phyloP scores from a whole-genome alignment of 345 rosid species.

The Excoecaria cochinchinensis region DNA sequence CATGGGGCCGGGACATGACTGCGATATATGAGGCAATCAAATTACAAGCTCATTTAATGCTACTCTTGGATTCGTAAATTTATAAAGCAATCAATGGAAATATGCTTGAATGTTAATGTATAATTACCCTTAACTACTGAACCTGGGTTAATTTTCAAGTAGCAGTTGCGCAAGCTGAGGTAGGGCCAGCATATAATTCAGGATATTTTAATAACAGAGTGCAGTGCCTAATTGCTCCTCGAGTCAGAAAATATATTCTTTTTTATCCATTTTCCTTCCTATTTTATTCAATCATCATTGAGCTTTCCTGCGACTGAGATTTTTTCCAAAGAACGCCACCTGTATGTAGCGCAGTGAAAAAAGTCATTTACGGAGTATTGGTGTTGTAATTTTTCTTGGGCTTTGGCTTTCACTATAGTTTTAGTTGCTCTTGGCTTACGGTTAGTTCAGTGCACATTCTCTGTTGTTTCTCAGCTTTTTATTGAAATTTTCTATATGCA shows the following conservation, averaged over 20 bases:
- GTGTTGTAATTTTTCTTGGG: neutral
- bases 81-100: neutral
- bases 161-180: neutral
- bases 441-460: slow-evolving; percentile 2
- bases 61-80: neutral
- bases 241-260: neutral
- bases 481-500: slow-evolving; percentile 49
- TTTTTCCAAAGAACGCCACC: neutral
- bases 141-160: neutral
- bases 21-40: neutral
- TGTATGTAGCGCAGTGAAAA: neutral
- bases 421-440: neutral
- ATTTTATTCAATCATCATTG: neutral
- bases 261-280: neutral
- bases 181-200: neutral
- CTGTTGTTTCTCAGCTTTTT: slow-evolving; percentile 26
- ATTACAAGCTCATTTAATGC: neutral
- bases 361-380: neutral
- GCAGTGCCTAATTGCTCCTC: neutral
- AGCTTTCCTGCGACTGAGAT: neutral
- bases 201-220: neutral
- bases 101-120: neutral
- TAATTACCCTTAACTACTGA: neutral
- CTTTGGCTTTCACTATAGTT: neutral
- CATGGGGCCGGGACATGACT: neutral